Evolutionary conservation across 495 filamentous ascomycete genomes (phyloP).

Genomic region (Neurospora tetrasperma): DNA sequence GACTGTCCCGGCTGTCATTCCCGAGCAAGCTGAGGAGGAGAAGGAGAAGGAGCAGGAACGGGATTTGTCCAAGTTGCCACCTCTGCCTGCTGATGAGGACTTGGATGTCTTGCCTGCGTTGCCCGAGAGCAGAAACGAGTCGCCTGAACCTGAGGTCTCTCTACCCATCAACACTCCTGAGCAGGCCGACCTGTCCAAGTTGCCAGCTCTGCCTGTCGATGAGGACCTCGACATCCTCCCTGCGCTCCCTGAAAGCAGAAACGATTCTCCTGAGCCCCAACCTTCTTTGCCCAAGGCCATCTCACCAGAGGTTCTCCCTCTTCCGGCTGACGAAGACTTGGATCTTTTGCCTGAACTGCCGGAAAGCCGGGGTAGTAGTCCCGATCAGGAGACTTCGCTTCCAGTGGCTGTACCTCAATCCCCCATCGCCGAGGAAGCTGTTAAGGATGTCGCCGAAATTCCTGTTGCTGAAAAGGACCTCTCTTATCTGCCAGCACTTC

Average conservation of each 20-base stretch:
- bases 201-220: not conserved
- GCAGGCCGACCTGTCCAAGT: not conserved
- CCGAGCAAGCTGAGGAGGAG: not conserved
- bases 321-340: not conserved
- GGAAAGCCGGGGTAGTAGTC: conserved; percentile 1
- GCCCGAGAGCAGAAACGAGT: not conserved
- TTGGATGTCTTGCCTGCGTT: not conserved
- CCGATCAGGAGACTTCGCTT: not conserved
- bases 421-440: not conserved
- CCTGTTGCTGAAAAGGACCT: not conserved
- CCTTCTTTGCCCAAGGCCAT: not conserved
- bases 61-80: conserved; percentile 1
- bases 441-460: not conserved
- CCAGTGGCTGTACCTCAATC: not conserved
- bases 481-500: not conserved
- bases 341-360: conserved; percentile 1
- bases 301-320: not conserved
- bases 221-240: not conserved
- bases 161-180: not conserved
- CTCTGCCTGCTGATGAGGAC: not conserved
- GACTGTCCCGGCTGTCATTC: not conserved
- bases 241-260: not conserved
- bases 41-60: conserved; percentile 6
- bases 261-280: not conserved
- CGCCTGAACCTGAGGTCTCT: not conserved